Percentiles rank a stretch among this genome's conserved stretches.
These are phyloP conservation scores for Tolypocladium tropicale DNA, from an alignment of 2,329 filamentous ascomycete species.

Conservation along the genomic window DNA sequence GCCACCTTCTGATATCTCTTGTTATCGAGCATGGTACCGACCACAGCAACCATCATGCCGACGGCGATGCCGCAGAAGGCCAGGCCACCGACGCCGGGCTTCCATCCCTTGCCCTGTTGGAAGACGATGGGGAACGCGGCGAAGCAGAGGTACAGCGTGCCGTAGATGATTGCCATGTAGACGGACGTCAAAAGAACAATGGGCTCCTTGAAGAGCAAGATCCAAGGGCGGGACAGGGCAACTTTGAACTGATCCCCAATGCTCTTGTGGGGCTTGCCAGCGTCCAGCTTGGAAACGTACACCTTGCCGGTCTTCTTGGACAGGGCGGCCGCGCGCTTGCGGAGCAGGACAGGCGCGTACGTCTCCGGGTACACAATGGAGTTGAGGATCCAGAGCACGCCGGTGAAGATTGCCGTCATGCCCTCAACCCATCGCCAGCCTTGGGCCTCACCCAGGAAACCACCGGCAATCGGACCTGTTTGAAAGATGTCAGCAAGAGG, in stretches of 20 bases:
- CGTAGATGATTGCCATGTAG: conserved; percentile 52
- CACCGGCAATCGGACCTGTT: conserved; percentile 49
- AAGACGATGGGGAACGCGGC: conserved; percentile 52
- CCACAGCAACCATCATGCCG: conserved; percentile 48
- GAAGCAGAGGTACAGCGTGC: conserved; percentile 45
- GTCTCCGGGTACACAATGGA: conserved; percentile 46
- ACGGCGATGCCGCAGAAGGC: conserved; percentile 55
- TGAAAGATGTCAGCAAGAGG: background rate
- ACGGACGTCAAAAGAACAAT: conserved; percentile 54
- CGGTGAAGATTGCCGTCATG: conserved; percentile 51
- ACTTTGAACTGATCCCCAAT: conserved; percentile 41
- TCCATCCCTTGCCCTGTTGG: conserved; percentile 46
- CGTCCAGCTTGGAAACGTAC: conserved; percentile 41
- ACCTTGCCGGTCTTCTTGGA: conserved; percentile 42
- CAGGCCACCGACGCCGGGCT: conserved; percentile 45
- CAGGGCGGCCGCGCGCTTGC: conserved; percentile 38
- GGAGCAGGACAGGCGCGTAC: conserved; percentile 47
- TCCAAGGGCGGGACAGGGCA: conserved; percentile 52
- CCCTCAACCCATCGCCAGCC: conserved; percentile 59
- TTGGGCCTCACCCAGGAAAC: conserved; percentile 47
- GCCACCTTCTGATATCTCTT: conserved; percentile 38
- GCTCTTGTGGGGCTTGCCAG: conserved; percentile 28
- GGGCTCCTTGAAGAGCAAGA: conserved; percentile 55
- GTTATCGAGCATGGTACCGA: conserved; percentile 42
- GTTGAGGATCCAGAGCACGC: conserved; percentile 44